These are phyloP conservation scores for Backusella macrospora DNA, from an alignment of 192 early-diverging fungal species.

Conservation along the genomic window DNA sequence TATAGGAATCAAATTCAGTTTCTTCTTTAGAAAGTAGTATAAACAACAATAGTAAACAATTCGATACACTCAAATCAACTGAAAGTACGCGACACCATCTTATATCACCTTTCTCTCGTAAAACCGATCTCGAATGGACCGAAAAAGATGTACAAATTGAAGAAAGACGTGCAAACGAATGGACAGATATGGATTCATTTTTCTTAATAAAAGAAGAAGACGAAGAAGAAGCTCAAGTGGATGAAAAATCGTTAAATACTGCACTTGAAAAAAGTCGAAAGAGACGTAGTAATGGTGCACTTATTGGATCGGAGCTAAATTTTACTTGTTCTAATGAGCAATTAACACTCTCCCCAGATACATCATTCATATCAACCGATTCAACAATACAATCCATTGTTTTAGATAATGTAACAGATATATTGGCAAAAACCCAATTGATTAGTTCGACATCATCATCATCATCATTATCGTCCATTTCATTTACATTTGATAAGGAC, in stretches of 20 bases:
- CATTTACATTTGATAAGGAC: no score
- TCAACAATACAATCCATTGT: neutral
- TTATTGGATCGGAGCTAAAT: neutral
- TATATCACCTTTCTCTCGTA: neutral
- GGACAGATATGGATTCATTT: neutral
- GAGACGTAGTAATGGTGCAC: neutral
- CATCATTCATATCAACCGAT: neutral
- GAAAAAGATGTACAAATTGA: constrained; percentile 4
- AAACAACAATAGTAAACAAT: no score
- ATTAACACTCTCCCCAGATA: neutral
- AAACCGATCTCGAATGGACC: constrained; percentile 11
- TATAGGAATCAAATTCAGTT: neutral
- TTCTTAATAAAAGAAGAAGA: neutral
- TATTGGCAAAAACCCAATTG: neutral
- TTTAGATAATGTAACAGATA: neutral
- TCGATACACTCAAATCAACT: neutral
- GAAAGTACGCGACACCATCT: neutral
- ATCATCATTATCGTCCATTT: no score
- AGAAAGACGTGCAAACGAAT: neutral
- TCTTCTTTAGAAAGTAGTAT: neutral
- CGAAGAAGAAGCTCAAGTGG: neutral
- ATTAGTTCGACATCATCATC: no score
- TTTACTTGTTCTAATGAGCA: no score
- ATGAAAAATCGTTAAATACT: neutral
- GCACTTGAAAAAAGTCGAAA: constrained; percentile 9